These are phyloP conservation scores for Panus rudis DNA, from an alignment of 768 basidiomycete species.

Conservation along the genomic window DNA sequence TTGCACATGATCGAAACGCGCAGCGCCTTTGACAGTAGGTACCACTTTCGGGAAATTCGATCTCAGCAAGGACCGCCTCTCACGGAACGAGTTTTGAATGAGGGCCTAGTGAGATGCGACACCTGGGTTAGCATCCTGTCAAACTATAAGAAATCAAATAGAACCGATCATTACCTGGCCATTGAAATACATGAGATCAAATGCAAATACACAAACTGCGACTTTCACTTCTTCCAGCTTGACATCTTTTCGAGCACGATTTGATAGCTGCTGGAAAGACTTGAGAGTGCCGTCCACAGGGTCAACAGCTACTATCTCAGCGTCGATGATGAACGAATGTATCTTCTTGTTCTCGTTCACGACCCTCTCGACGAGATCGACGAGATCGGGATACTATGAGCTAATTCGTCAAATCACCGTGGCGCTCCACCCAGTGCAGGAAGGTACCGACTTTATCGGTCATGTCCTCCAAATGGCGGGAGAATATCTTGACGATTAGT, in stretches of 20 bases:
- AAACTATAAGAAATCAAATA: constrained; percentile 2
- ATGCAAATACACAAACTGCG: constrained; percentile 76
- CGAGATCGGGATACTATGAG: constrained; percentile 75
- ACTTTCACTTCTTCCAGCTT: constrained; percentile 67
- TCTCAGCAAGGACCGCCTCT: constrained; percentile 60
- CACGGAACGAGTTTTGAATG: constrained; percentile 60
- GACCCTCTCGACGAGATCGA: constrained; percentile 46
- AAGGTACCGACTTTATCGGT: constrained; percentile 59
- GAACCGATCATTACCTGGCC: constrained; percentile 47
- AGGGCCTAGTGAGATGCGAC: constrained; percentile 43
- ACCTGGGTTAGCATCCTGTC: constrained; percentile 4
- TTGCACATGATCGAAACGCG: constrained; percentile 69
- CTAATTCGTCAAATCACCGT: constrained; percentile 1
- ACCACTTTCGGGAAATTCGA: constrained; percentile 48
- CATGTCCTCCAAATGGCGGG: constrained; percentile 89
- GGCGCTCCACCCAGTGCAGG: constrained; percentile 3
- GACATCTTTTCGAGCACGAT: constrained; percentile 80
- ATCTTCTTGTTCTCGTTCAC: constrained; percentile 36
- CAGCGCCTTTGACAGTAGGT: constrained; percentile 37
- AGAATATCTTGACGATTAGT: constrained; percentile 60
- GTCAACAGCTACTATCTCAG: constrained; percentile 86
- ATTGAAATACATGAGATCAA: constrained; percentile 86
- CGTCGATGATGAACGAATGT: constrained; percentile 69
- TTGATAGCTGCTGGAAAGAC: constrained; percentile 84
- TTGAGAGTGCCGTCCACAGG: constrained; percentile 50